phyloP scores from a whole-genome alignment of 306 rosid genomes.

The Abrus pulchellus region DNA sequence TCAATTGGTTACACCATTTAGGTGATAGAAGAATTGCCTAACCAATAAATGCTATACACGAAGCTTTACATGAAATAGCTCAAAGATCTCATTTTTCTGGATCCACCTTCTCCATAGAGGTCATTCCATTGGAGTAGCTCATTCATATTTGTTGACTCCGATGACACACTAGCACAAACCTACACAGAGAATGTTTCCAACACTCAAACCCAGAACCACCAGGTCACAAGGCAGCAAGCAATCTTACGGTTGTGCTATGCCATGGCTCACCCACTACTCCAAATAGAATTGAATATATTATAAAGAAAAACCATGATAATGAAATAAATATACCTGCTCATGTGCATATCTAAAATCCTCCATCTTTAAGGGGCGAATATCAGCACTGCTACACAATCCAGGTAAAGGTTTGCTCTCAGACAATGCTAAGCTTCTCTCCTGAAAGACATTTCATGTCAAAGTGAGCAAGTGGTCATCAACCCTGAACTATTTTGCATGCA shows the following conservation, averaged over 20 bases:
- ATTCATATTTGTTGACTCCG: conserved; percentile 86
- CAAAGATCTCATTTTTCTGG: conserved; percentile 77
- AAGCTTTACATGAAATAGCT: conserved; percentile 91
- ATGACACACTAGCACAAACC: conserved; percentile 96
- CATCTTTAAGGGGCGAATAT: conserved; percentile 83
- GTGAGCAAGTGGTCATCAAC: conserved; percentile 36
- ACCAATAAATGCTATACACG: conserved; percentile 67
- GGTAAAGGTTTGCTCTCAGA: conserved; percentile 76
- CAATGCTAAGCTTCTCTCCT: conserved; percentile 77
- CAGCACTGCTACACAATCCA: conserved; percentile 66
- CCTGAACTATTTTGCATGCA: conserved; percentile 27
- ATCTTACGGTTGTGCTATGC: background rate
- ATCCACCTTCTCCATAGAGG: conserved; percentile 95
- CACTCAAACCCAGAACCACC: background rate
- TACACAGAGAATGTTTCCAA: conserved; percentile 40
- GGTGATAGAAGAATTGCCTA: conserved; percentile 56
- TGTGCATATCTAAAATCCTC: conserved; percentile 89
- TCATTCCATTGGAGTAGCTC: conserved; percentile 96
- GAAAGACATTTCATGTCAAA: conserved; percentile 48
- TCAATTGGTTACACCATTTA: conserved; percentile 37
- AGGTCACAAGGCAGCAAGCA: background rate
- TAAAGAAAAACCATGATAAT: background rate
- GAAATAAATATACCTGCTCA: conserved; percentile 70
- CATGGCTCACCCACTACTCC: background rate
- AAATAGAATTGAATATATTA: background rate